phyloP scores from a whole-genome alignment of 2,329 filamentous ascomycete genomes.

The Clonostachys sp. region DNA sequence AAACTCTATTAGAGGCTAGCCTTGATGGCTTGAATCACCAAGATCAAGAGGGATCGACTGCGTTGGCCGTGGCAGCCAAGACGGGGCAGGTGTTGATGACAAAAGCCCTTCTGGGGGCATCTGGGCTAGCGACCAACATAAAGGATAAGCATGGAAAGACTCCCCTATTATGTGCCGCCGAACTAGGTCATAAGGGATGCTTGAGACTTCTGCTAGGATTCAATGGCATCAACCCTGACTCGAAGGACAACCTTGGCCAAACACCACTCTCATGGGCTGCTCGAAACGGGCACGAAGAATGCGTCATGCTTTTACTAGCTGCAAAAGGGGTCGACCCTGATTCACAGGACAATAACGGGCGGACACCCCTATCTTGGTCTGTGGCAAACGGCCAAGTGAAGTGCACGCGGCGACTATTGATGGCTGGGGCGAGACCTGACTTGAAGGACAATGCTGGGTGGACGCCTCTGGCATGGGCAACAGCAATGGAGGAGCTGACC shows the following conservation, averaged over 20 bases:
- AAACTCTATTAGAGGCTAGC: too few relatives aligned
- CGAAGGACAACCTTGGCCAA: neutral
- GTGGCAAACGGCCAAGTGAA: neutral
- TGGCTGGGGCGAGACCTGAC: neutral
- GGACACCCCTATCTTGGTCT: neutral
- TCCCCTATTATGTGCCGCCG: neutral
- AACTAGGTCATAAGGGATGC: neutral
- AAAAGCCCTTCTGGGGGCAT: slow-evolving; percentile 2
- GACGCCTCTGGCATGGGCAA: neutral
- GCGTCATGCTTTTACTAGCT: slow-evolving; percentile 3
- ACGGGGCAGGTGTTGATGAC: too few relatives aligned
- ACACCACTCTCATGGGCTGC: neutral
- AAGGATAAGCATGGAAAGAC: neutral
- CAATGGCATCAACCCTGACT: neutral
- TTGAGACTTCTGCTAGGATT: neutral
- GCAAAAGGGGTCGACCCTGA: neutral
- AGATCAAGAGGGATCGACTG: too few relatives aligned
- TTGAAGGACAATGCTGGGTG: neutral
- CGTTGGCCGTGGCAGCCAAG: too few relatives aligned
- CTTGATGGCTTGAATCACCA: too few relatives aligned
- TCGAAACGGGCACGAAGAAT: slow-evolving; percentile 1
- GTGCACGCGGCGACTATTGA: neutral
- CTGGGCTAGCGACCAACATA: slow-evolving; percentile 1
- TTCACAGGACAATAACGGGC: neutral
- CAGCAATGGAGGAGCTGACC: neutral